Evolutionary conservation across 805 yeast genomes (phyloP), one percentile per base, ranked within the genome.

Genomic region (Naumovozyma baii): DNA sequence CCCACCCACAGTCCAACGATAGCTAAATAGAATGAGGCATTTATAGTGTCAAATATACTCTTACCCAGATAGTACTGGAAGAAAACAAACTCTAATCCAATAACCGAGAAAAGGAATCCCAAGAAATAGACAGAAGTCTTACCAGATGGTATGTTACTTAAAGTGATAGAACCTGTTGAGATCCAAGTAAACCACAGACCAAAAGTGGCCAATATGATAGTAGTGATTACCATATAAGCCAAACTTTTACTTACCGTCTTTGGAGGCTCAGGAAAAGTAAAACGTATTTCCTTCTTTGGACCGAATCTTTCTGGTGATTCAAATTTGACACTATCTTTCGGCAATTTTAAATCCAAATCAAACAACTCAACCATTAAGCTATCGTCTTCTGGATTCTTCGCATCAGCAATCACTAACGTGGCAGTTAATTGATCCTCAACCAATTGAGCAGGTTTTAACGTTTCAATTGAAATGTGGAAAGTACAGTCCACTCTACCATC

Each of bases 1-100:
- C 92, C 92, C 38, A 76, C 60, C 54, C 71, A 69, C 31, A 82
- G 54, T 22, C 79, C 65, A 26, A 81, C 69, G 1, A 76, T 67
- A 3, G 72, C 72, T 39, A 80, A 60, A 17, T 76, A 50, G 14
- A 50, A 46, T 12, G 54, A 44, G 28, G 41, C 44, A 15, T 48
- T 33, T 31, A 62, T 35, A 13, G 64, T 55, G 3, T 52, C 58
- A 32, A 62, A 62, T 17, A 62, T 62, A 16, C 56, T 47, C 9
- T 48, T 42, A 17, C 64, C 63, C 28, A 53, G 35, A 36, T 56
- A 62, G 42, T 62, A 62, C 28, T 45, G 47, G 17, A 39, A 34
- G 41, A 62, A 62, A 17, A 47, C 44, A 28, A 43, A 49, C 45
- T 62, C 66, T 31, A 56, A 44, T n/a, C 53, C 61, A 20, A 51